Evolutionary conservation across 768 basidiomycete species (phyloP).

Genomic region (Chalciporus chontae): DNA sequence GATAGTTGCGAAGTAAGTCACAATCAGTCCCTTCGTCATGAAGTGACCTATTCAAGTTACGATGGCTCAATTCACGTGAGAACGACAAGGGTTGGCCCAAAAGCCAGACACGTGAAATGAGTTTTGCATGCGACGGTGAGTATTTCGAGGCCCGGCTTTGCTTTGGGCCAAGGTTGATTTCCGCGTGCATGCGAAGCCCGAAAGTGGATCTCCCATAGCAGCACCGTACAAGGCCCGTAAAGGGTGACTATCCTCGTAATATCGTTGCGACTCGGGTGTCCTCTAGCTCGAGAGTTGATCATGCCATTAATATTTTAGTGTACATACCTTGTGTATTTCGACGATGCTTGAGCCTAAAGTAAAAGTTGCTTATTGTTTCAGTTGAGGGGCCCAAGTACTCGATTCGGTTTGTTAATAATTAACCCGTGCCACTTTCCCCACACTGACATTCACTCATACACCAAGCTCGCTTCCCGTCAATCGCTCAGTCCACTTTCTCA

Average conservation of each 20-base stretch:
- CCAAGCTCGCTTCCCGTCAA: neutral
- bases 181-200: neutral
- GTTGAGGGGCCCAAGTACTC: neutral
- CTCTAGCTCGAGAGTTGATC: neutral
- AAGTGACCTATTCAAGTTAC: neutral
- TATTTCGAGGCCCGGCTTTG: neutral
- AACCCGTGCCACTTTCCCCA: neutral
- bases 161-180: neutral
- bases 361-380: no score
- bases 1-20: slow-evolving; percentile 10
- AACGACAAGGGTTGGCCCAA: neutral
- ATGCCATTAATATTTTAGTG: no score
- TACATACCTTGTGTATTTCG: no score
- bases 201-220: neutral
- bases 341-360: no score
- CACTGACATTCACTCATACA: neutral
- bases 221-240: no score
- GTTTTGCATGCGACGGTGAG: neutral
- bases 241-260: no score
- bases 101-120: neutral
- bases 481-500: neutral
- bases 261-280: neutral
- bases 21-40: neutral
- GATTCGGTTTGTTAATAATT: neutral
- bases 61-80: slow-evolving; percentile 6